Evolutionary conservation across 2,329 filamentous ascomycete genomes (phyloP), one percentile per base, ranked within the genome.

Genomic region (Stagonosporopsis cucurbitacearum): DNA sequence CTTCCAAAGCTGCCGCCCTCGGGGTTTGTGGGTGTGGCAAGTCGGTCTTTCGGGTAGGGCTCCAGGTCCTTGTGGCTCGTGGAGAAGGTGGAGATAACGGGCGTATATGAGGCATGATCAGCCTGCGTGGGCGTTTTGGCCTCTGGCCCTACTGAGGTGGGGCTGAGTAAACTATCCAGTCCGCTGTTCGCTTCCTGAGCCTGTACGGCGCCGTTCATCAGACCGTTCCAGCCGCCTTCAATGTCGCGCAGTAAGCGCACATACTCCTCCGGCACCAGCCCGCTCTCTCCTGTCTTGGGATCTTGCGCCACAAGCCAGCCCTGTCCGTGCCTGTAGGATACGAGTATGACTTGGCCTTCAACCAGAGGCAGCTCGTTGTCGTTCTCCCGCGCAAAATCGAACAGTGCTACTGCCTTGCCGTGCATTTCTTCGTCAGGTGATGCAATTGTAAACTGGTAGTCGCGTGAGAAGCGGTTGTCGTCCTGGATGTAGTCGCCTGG

Each of bases 221-320:
- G 62, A 9, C 75, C 74, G 41, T 73, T 75, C 80, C 93, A 87
- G 30, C 92, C 94, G 19, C 93, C 93, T 74, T 97, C 92, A 51
- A 98, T 97, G 69, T 98, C 92, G 43, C 92, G 87, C 57, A 99
- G 82, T 41, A 99, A 81, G 15, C 95, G 88, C 37, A 99, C 95
- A 72, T 98, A 99, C 75, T 96, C 93, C 76, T 99, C 95, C 0
- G 95, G 95, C 1, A 99, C 95, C 32, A 99, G 82, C 1, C 95
- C 95, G 69, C 92, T 96, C 78, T 99, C 95, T 2, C 85, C 92
- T 0, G 92, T 97, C 75, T 92, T 93, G 12, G 94, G 93, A 70
- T 99, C 95, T 78, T 97, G 91, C 4, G 95, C 95, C 22, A 99
- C 95, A 47, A 99, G 83, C 95, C 95, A 99, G 51, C 95, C 95